Base-by-base conservation (phyloP, 148 eudicot genomes). In the Polygonum maritimum region DNA sequence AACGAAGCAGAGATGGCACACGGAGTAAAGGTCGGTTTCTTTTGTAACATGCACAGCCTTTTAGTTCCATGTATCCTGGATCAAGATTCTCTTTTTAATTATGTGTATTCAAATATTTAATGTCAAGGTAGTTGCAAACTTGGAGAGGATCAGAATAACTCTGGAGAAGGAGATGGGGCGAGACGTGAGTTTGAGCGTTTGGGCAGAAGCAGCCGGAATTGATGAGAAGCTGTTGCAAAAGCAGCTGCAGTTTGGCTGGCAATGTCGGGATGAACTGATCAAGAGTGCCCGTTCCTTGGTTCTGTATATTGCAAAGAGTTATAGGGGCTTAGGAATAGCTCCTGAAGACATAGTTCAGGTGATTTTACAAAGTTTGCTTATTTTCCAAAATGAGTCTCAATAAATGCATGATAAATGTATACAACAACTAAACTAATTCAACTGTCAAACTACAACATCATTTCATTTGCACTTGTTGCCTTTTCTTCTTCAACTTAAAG, bases 171-270 rank as follows among this genome's bases (percentile, higher is more conserved):
- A 89, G 83, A 81, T 86, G 41, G 94, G 94, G 52, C 78, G 62
- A 80, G 69, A 81, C 65, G 88, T 83, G 78, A 89, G 82, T 76
- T 78, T 87, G 60, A 87, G 83, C 75, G 79, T 80, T 76, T 93
- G 98, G 98, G 98, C 98, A 33, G 86, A 87, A 88, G 98, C 91
- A 80, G 92, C 91, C 38, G 86, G 89, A 67, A 77, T 93, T 63
- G 91, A 87, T 71, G 84, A 88, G 86, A 88, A 82, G 76, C 78
- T 76, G 67, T 79, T 93, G 81, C 94, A 79, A 77, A 83, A 80
- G 69, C 84, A 79, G 69, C 75, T 93, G 79, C 84, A 78, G 74
- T 85, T 79, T 82, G 98, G 98, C 70, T 93, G 94, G 97, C 80
- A 79, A 82, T 93, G 94, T 82, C 77, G 88, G 81, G 89, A 88